Evolutionary conservation across 371 early-diverging fungal genomes (phyloP), one percentile per base, ranked within the genome.

Genomic region (Vairimorpha necatrix): DNA sequence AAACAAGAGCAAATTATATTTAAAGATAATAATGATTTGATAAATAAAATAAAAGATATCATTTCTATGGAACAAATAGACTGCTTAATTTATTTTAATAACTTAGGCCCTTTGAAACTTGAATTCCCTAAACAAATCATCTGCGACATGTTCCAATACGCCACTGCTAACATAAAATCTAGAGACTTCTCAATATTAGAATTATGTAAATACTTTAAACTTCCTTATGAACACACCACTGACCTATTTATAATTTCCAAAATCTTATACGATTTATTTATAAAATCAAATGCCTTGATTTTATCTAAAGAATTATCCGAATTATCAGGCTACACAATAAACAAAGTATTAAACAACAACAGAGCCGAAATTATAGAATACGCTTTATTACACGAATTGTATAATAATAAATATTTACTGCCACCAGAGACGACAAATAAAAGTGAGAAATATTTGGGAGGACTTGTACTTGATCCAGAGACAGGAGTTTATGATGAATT

Each of bases 291-390:
- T 67, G 70, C 76, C 30, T 46, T 86, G 18, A 62, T 73, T 3
- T 67, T 86, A 30, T 76, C 81, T 24, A 80, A 77, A 53, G 79
- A 84, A 46, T 50, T 86, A 46, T 30, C 77, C n/a, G 74, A 78
- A 61, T 77, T 86, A 22, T 72, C 80, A 56, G 86, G 86, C 67
- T 75, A 70, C 38, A 62, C 69, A 20, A 20, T 85, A 16, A 82
- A 79, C 60, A 87, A 91, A 78, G 93, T 95, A 0, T 74, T 87
- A 24, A 86, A 94, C 86, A 95, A 95, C 39, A 91, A 90, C n/a
- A 86, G 96, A 42, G 93, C 97, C 11, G 98, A 97, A 76, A 88
- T 98, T 61, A 98, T 96, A 80, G 99, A 98, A 84, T 95, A 88
- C 73, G 88, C 97, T 11, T 83, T 99, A 30, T 84, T 99, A 32